Conservation (phyloP, 176 grass and related monocot genomes). For the Poa pratensis region DNA sequence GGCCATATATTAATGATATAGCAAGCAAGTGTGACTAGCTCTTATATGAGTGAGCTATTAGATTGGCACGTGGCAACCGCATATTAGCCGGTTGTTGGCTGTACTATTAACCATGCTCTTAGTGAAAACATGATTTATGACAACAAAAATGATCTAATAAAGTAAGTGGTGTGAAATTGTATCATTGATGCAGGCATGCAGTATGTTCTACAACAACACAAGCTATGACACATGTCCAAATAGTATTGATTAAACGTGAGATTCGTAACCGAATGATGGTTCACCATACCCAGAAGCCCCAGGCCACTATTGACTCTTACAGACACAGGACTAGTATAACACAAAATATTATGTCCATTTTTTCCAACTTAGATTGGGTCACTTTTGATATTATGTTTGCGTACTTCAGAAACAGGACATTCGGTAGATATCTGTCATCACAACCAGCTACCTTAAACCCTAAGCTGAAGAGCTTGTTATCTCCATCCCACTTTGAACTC, state of each 20-base stretch:
- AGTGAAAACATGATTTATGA: neutral
- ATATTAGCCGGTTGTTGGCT: too few species aligned
- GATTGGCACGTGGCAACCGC: too few species aligned
- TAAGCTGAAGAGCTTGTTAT: neutral
- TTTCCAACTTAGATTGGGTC: neutral
- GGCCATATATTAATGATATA: too few species aligned
- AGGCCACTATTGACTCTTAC: neutral
- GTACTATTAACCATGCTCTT: too few species aligned
- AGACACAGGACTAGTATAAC: neutral
- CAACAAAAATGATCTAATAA: constrained; percentile 11
- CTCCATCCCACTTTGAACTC: neutral
- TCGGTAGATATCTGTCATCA: neutral
- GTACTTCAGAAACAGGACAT: neutral
- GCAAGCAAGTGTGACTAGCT: too few species aligned
- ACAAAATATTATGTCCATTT: neutral
- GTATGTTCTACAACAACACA: neutral
- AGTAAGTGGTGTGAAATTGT: neutral
- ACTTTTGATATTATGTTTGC: neutral
- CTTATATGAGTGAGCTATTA: too few species aligned
- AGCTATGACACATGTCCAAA: constrained; percentile 17
- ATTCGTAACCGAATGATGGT: neutral
- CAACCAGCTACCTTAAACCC: neutral
- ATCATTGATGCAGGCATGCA: neutral
- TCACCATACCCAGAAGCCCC: neutral
- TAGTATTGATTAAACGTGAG: neutral